Evolutionary conservation across 306 rosid species (phyloP).

Genomic region (Sicyos edulis): DNA sequence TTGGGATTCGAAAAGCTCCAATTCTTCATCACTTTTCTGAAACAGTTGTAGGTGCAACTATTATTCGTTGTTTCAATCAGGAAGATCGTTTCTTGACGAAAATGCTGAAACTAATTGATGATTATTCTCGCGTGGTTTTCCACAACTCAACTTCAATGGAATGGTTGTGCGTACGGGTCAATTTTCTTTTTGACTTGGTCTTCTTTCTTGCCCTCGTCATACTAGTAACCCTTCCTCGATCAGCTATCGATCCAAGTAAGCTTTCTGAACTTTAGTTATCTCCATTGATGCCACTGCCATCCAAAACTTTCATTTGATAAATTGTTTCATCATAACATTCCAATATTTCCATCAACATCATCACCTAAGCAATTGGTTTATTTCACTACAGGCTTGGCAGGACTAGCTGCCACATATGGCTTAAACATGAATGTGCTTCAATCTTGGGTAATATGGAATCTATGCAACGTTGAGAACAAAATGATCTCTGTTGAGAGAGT

Average conservation of each 20-base stretch:
- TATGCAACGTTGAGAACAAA: slow-evolving; percentile 86
- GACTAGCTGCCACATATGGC: slow-evolving; percentile 73
- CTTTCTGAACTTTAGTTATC: slow-evolving; percentile 15
- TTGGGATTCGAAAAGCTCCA: slow-evolving; percentile 72
- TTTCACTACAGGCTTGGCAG: slow-evolving; percentile 56
- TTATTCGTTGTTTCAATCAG: slow-evolving; percentile 68
- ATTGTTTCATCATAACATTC: neutral
- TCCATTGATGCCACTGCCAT: neutral
- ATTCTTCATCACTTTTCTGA: slow-evolving; percentile 82
- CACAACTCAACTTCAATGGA: slow-evolving; percentile 78
- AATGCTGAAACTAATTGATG: slow-evolving; percentile 43
- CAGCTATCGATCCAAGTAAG: slow-evolving; percentile 74
- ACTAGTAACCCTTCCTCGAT: slow-evolving; percentile 59
- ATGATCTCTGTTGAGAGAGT: slow-evolving; percentile 88
- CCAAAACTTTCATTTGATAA: neutral
- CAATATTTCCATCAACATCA: neutral
- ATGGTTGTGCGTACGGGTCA: slow-evolving; percentile 71
- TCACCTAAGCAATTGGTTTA: slow-evolving; percentile 10
- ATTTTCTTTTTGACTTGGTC: slow-evolving; percentile 65
- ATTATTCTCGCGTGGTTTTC: slow-evolving; percentile 64
- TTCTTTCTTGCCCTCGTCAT: slow-evolving; percentile 55
- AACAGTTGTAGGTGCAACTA: slow-evolving; percentile 52
- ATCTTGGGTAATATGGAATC: slow-evolving; percentile 85
- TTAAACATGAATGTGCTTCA: slow-evolving; percentile 70
- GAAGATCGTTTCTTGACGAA: slow-evolving; percentile 45